Percentiles rank a stretch among this genome's conserved stretches.
phyloP scores from a whole-genome alignment of 2,329 filamentous ascomycete species.

The Colletotrichum chlorophyti region DNA sequence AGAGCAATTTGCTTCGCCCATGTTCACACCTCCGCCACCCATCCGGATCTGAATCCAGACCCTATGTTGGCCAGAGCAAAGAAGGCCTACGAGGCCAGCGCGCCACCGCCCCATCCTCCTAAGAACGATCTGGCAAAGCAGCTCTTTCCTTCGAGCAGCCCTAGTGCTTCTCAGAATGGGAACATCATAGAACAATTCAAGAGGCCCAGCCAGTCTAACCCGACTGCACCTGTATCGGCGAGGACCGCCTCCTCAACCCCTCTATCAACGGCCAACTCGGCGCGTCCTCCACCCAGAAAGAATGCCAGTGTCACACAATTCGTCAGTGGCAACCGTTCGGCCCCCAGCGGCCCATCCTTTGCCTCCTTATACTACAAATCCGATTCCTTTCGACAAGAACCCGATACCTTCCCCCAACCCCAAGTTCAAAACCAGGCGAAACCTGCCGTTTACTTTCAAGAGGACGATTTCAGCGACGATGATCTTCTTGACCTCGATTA shows the following conservation, averaged over 20 bases:
- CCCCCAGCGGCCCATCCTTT: slow-evolving; percentile 31
- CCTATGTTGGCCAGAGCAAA: slow-evolving; percentile 46
- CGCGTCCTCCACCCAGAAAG: slow-evolving; percentile 9
- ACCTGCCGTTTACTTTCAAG: slow-evolving; percentile 66
- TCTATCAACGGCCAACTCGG: slow-evolving; percentile 19
- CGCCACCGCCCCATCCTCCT: slow-evolving; percentile 39
- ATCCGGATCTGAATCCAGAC: slow-evolving; percentile 28
- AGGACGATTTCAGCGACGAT: slow-evolving; percentile 89
- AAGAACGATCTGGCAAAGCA: slow-evolving; percentile 53
- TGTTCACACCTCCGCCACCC: slow-evolving; percentile 30
- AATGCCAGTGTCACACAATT: slow-evolving; percentile 27
- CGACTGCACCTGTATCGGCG: slow-evolving; percentile 46
- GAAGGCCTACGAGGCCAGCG: slow-evolving; percentile 46
- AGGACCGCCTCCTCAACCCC: slow-evolving; percentile 36
- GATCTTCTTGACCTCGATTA: slow-evolving; percentile 75
- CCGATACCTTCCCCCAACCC: slow-evolving; percentile 31
- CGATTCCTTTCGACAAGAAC: slow-evolving; percentile 55
- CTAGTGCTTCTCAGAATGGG: slow-evolving; percentile 46
- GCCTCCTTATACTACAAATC: slow-evolving; percentile 52
- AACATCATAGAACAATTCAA: slow-evolving; percentile 60
- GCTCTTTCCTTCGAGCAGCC: slow-evolving; percentile 64
- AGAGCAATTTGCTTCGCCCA: slow-evolving; percentile 34
- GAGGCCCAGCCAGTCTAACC: slow-evolving; percentile 42
- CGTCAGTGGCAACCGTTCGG: slow-evolving; percentile 29
- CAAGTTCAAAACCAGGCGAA: slow-evolving; percentile 27